phyloP scores from a whole-genome alignment of 1,284 basidiomycete genomes.

The Apiotrichum gracile region DNA sequence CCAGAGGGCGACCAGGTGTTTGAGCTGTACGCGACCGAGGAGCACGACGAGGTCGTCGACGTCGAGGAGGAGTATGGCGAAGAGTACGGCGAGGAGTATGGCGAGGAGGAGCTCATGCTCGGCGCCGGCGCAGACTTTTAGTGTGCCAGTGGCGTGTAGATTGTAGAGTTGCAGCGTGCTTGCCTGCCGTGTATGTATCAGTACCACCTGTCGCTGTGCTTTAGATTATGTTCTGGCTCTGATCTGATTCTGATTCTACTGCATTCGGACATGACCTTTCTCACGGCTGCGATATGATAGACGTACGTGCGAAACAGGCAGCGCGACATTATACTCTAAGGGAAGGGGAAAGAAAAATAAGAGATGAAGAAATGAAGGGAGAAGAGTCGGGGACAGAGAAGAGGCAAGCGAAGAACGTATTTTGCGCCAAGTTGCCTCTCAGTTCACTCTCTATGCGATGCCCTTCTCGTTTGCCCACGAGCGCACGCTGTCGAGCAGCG shows the following conservation, averaged over 20 bases:
- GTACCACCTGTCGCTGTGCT: no score
- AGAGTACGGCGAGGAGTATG: conserved; percentile 1
- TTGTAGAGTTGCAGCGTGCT: not conserved
- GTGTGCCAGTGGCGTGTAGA: not conserved
- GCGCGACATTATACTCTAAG: not conserved
- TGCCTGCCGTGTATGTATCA: not conserved
- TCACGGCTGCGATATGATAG: not conserved
- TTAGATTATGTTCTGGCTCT: no score
- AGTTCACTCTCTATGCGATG: no score
- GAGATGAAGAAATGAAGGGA: no score
- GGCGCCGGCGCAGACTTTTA: no score
- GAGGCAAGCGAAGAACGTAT: not conserved
- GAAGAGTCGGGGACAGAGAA: not conserved
- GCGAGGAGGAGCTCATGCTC: conserved; percentile 2
- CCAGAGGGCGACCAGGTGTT: conserved; percentile 63
- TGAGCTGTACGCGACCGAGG: conserved; percentile 53
- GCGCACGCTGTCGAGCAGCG: conserved; percentile 63
- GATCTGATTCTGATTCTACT: no score
- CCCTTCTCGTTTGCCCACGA: conserved; percentile 18
- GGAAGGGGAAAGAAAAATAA: not conserved
- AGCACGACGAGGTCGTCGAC: not conserved
- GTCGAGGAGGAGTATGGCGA: not conserved
- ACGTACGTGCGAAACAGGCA: not conserved
- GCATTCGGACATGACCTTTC: not conserved
- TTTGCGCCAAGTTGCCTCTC: no score